These are phyloP conservation scores for Paxillus involutus DNA, from an alignment of 768 basidiomycete species.

Conservation along the genomic window DNA sequence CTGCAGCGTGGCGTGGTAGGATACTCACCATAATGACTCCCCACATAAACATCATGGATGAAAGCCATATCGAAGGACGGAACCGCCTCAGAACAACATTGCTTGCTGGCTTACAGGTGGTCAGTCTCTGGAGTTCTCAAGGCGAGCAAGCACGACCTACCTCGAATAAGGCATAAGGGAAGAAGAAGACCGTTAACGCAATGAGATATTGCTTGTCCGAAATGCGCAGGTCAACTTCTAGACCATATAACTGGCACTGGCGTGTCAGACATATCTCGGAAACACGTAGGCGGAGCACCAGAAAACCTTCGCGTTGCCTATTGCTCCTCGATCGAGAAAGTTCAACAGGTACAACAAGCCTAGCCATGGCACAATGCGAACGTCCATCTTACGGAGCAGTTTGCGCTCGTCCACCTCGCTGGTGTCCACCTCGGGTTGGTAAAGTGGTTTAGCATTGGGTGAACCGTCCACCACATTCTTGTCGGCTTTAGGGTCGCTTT, in stretches of 20 bases:
- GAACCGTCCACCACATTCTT: background rate
- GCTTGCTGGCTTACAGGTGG: conserved; percentile 49
- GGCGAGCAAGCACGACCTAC: conserved; percentile 32
- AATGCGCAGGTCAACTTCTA: conserved; percentile 57
- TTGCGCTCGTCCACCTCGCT: conserved; percentile 53
- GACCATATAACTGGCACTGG: conserved; percentile 50
- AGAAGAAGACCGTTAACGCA: conserved; percentile 74
- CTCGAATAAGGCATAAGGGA: conserved; percentile 71
- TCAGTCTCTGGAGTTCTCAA: background rate
- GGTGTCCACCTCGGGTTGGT: conserved; percentile 52
- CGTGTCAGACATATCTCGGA: background rate
- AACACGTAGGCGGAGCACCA: background rate
- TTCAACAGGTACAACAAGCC: conserved; percentile 72
- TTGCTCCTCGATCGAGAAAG: conserved; percentile 61
- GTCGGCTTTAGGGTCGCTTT: background rate
- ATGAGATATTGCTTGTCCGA: conserved; percentile 66
- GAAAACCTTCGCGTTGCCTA: conserved; percentile 71
- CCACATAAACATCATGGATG: conserved; percentile 43
- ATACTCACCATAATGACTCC: conserved; percentile 39
- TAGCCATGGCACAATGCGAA: conserved; percentile 74
- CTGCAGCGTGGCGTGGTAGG: background rate
- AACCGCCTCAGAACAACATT: conserved; percentile 60
- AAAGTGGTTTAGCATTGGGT: conserved; percentile 29
- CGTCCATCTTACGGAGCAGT: conserved; percentile 59
- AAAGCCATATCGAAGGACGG: conserved; percentile 66